Evolutionary conservation across 1,284 basidiomycete species (phyloP).

Genomic region (Pisolithus thermaeus): DNA sequence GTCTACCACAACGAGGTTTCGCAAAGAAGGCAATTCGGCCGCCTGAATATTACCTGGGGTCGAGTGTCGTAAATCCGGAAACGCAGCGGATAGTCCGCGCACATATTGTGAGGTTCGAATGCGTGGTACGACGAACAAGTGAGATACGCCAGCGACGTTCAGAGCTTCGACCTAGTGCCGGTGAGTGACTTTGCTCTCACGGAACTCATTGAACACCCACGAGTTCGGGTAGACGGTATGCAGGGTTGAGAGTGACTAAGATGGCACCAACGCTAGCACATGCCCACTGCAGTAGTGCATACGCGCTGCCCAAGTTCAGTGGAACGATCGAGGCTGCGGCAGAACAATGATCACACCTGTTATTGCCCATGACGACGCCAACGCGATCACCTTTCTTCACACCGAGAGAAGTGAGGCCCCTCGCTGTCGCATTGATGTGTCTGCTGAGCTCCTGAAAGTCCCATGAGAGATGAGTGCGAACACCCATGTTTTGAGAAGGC

Average conservation of each 20-base stretch:
- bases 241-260: constrained; percentile 77
- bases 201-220: constrained; percentile 32
- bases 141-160: constrained; percentile 61
- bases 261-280: constrained; percentile 76
- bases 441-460: constrained; percentile 65
- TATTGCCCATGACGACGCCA: constrained; percentile 80
- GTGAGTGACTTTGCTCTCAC: neutral
- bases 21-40: constrained; percentile 55
- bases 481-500: constrained; percentile 40
- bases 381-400: constrained; percentile 76
- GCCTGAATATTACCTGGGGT: constrained; percentile 56
- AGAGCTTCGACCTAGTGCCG: constrained; percentile 49
- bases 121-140: constrained; percentile 70
- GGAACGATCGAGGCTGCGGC: neutral
- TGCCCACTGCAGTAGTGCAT: constrained; percentile 80
- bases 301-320: constrained; percentile 45
- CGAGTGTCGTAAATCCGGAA: constrained; percentile 52
- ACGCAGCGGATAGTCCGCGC: constrained; percentile 47
- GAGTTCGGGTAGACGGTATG: constrained; percentile 69
- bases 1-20: constrained; percentile 64
- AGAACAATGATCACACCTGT: constrained; percentile 43
- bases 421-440: constrained; percentile 62
- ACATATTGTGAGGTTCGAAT: constrained; percentile 63
- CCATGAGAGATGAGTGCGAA: constrained; percentile 60
- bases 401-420: constrained; percentile 66